Conservation (phyloP, 208 protist genomes). For the Borovskyia barvae region DNA sequence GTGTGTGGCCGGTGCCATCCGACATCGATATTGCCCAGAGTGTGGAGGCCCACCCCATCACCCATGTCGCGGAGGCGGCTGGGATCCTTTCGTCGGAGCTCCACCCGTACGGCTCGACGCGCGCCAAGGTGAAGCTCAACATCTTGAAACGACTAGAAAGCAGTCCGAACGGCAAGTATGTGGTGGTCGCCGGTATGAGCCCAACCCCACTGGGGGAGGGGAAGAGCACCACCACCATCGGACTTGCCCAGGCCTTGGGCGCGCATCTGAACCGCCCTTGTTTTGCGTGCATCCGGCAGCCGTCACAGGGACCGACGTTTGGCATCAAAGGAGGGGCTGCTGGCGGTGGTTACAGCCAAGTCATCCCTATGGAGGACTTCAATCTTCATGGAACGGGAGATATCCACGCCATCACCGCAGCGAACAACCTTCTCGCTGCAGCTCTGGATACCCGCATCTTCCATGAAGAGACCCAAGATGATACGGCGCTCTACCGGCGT, state of each 20-base stretch:
- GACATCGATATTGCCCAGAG: constrained; percentile 95
- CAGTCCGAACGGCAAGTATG: constrained; percentile 91
- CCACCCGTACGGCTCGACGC: constrained; percentile 90
- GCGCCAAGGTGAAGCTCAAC: constrained; percentile 88
- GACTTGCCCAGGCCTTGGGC: constrained; percentile 95
- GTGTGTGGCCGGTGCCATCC: constrained; percentile 78
- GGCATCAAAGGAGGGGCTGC: constrained; percentile 97
- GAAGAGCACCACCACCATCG: constrained; percentile 98
- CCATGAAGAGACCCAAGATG: constrained; percentile 94
- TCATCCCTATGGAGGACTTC: constrained; percentile 98
- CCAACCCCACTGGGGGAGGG: constrained; percentile 95
- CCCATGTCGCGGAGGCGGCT: constrained; percentile 57
- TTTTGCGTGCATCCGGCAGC: constrained; percentile 97
- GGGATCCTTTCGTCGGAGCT: constrained; percentile 90
- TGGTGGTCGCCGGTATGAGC: constrained; percentile 95
- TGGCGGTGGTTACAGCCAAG: constrained; percentile 97
- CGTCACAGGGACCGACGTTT: constrained; percentile 97
- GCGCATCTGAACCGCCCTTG: constrained; percentile 92
- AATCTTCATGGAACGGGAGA: constrained; percentile 98
- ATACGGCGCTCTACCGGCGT: constrained; percentile 85
- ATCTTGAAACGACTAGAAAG: constrained; percentile 87
- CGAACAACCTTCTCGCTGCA: constrained; percentile 96
- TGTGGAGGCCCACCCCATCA: constrained; percentile 76
- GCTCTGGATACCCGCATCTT: constrained; percentile 97
- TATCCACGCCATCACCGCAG: constrained; percentile 98